Evolutionary conservation across 73 alveolate species (phyloP).

Genomic region (Paramecium bursaria): DNA sequence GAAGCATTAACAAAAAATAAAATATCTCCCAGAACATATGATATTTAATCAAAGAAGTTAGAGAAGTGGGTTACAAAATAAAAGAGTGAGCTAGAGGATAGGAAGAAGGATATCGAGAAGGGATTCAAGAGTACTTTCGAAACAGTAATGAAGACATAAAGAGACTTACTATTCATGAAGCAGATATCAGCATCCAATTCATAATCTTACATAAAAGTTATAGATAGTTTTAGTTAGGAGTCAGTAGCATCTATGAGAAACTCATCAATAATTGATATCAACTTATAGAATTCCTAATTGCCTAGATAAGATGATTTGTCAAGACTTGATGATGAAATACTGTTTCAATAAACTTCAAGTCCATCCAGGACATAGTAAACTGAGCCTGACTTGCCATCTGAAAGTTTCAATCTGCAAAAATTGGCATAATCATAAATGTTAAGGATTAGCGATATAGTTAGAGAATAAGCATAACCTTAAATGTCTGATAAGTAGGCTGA

Average conservation of each 20-base stretch:
- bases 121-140: conserved; percentile 73
- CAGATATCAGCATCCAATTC: conserved; percentile 41
- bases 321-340: conserved; percentile 29
- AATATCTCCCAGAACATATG: conserved; percentile 74
- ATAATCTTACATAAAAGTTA: conserved; percentile 38
- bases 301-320: conserved; percentile 31
- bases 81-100: conserved; percentile 70
- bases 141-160: conserved; percentile 78
- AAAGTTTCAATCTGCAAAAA: conserved; percentile 24
- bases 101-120: conserved; percentile 70
- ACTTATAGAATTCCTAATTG: background rate
- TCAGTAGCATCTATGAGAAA: conserved; percentile 49
- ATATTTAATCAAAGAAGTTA: conserved; percentile 58
- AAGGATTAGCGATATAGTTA: conserved; percentile 29
- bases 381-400: conserved; percentile 32
- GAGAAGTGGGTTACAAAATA: conserved; percentile 78
- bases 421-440: conserved; percentile 39
- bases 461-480: background rate
- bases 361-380: background rate
- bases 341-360: conserved; percentile 28
- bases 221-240: conserved; percentile 61
- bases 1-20: conserved; percentile 68
- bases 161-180: conserved; percentile 50
- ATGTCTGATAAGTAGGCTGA: conserved; percentile 56
- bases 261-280: conserved; percentile 12